Base-by-base conservation (phyloP, 164 flowering plant species). In the Saururus chinensis region DNA sequence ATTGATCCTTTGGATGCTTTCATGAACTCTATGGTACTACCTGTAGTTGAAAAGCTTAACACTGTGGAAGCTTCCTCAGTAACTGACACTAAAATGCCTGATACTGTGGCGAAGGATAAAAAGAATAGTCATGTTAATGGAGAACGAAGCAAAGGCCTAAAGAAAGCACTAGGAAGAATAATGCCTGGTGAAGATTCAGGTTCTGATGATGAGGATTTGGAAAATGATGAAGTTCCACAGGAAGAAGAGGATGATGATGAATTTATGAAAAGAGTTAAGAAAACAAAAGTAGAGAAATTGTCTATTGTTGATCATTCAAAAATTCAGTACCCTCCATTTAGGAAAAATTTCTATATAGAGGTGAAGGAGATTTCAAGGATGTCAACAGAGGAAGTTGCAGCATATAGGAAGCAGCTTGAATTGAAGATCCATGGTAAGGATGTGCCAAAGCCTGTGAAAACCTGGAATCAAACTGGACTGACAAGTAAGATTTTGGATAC, bases 191-290 rank as follows among this genome's bases (percentile, higher is more conserved):
- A 90, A 66, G 88, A 84, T 70, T 89, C 96, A 51, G 96, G 85
- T 59, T 82, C 92, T 30, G 98, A 88, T 66, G 77, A 79, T 73
- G 88, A 56, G 21, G 89, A 86, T 59, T 45, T 56, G 49, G 90
- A 85, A 51, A 74, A 80, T 63, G 85, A 78, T 24, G 91, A 77
- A 45, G 82, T 63, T 63, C 70, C 79, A 23, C 40, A 41, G 25
- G 90, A 84, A 73, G 96, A 93, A 60, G 98, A 93, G 79, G 89
- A 90, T 71, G 98, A 93, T 64, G 97, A 85, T 30, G 98, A 86
- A 57, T 90, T 93, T 73, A 86, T 93, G 83, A 93, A 93, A 73
- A 75, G 98, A 68, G 96, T 90, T 71, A 93, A 93, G 80, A 93
- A 93, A 73, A 85, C 96, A 21, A 93, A 93, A 70, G 95, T 71